Conservation (phyloP, 768 basidiomycete species). For the Auriscalpium orientale region DNA sequence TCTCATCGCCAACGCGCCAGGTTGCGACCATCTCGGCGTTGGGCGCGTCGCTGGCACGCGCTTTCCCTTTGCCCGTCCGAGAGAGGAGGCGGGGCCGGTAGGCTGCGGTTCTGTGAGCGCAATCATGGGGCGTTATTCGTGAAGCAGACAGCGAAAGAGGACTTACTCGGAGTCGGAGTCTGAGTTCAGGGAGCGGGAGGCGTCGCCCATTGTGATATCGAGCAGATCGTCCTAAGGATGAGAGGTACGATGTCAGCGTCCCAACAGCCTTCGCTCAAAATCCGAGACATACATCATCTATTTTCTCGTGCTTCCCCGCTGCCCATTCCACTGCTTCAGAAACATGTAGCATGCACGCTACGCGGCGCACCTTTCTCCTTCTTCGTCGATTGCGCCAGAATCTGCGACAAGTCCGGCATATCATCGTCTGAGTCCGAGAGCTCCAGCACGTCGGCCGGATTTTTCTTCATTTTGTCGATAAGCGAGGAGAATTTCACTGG, state of each 20-base stretch:
- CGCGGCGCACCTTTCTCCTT: constrained; percentile 2
- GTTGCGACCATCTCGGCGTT: constrained; percentile 33
- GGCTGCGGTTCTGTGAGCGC: neutral
- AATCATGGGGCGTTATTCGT: neutral
- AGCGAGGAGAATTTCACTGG: constrained; percentile 15
- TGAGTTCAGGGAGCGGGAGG: constrained; percentile 3
- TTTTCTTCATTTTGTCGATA: constrained; percentile 5
- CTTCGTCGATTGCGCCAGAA: constrained; percentile 20
- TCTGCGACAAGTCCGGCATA: constrained; percentile 38
- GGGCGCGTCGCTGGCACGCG: constrained; percentile 6
- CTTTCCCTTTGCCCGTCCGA: constrained; percentile 22
- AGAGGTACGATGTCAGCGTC: neutral
- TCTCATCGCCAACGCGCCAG: constrained; percentile 54
- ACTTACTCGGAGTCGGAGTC: neutral
- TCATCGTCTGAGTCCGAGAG: constrained; percentile 36
- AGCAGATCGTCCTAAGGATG: constrained; percentile 39
- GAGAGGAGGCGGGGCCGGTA: neutral
- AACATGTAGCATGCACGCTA: neutral
- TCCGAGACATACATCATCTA: too few species aligned
- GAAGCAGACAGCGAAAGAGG: neutral
- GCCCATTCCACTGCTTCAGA: too few species aligned
- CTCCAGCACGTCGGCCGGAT: constrained; percentile 11
- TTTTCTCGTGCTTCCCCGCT: too few species aligned
- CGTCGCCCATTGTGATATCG: constrained; percentile 33
- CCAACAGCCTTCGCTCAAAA: neutral